Conservation (phyloP, 306 rosid species). For the Ormosia semicastrata region DNA sequence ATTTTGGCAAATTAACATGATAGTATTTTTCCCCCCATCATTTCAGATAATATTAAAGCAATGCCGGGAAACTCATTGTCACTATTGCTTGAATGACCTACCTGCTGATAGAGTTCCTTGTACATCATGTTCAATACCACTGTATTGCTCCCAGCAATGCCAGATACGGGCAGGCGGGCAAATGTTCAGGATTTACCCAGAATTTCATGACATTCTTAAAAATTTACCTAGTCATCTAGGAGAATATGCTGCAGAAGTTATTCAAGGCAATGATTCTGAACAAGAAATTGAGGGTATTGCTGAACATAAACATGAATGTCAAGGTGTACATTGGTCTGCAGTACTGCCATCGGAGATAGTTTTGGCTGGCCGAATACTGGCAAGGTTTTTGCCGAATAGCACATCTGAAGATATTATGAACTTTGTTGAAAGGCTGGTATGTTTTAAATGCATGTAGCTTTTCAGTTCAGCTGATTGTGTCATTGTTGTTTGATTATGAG, state of each 20-base stretch:
- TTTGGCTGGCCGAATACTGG: constrained; percentile 78
- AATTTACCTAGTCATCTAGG: constrained; percentile 47
- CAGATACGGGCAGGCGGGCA: constrained; percentile 67
- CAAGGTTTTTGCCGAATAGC: constrained; percentile 41
- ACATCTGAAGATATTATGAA: constrained; percentile 32
- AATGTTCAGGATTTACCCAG: constrained; percentile 25
- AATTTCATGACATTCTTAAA: constrained; percentile 34
- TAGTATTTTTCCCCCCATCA: neutral
- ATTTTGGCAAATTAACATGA: constrained; percentile 13
- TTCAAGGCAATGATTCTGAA: constrained; percentile 39
- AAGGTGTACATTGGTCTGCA: constrained; percentile 76
- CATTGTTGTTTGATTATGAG: constrained; percentile 15
- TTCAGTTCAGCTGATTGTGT: constrained; percentile 24
- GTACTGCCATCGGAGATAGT: constrained; percentile 81
- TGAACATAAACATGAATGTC: constrained; percentile 84
- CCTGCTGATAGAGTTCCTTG: constrained; percentile 83
- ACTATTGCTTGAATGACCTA: constrained; percentile 83
- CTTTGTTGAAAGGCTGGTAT: constrained; percentile 57
- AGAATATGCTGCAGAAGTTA: constrained; percentile 48
- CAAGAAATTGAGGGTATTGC: constrained; percentile 43
- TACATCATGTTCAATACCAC: constrained; percentile 73
- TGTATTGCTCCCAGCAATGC: constrained; percentile 75
- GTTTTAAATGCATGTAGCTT: constrained; percentile 22
- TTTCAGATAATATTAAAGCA: constrained; percentile 71
- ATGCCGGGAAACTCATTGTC: constrained; percentile 87